phyloP scores from a whole-genome alignment of 352 stramenopile genomes.

The Pythium vanterpoolii region DNA sequence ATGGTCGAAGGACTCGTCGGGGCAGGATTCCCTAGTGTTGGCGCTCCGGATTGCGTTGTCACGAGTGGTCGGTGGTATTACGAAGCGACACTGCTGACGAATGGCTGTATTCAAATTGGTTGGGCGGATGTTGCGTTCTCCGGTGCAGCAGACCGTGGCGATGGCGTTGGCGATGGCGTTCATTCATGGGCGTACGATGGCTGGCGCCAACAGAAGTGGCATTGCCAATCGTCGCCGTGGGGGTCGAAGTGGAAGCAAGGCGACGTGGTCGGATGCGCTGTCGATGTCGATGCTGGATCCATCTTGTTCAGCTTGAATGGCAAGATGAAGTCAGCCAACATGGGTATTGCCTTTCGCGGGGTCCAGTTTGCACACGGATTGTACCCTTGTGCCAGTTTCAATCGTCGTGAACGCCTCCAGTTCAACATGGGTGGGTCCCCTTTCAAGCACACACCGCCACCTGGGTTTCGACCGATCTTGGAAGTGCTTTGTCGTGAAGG shows the following conservation, averaged over 20 bases:
- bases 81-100: slow-evolving; percentile 90
- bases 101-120: slow-evolving; percentile 93
- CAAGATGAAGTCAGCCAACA: slow-evolving; percentile 81
- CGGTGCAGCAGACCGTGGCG: slow-evolving; percentile 79
- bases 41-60: slow-evolving; percentile 76
- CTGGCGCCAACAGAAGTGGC: slow-evolving; percentile 90
- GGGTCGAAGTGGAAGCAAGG: slow-evolving; percentile 90
- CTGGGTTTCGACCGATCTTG: slow-evolving; percentile 78
- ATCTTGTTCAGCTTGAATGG: slow-evolving; percentile 93
- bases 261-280: slow-evolving; percentile 88
- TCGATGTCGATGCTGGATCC: slow-evolving; percentile 84
- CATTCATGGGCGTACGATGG: slow-evolving; percentile 94
- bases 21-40: slow-evolving; percentile 83
- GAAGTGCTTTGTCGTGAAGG: slow-evolving; percentile 49
- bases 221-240: slow-evolving; percentile 83
- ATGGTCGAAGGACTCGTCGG: slow-evolving; percentile 85
- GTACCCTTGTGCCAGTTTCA: slow-evolving; percentile 87
- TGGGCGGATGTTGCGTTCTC: slow-evolving; percentile 90
- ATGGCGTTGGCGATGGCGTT: slow-evolving; percentile 90
- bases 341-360: slow-evolving; percentile 81
- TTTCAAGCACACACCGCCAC: slow-evolving; percentile 74
- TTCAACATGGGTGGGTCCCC: slow-evolving; percentile 84
- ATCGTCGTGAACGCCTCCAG: slow-evolving; percentile 78
- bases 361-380: slow-evolving; percentile 80
- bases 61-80: slow-evolving; percentile 87